These are phyloP conservation scores for Saccharomycopsis fodiens DNA, from an alignment of 805 yeast species.

Conservation along the genomic window DNA sequence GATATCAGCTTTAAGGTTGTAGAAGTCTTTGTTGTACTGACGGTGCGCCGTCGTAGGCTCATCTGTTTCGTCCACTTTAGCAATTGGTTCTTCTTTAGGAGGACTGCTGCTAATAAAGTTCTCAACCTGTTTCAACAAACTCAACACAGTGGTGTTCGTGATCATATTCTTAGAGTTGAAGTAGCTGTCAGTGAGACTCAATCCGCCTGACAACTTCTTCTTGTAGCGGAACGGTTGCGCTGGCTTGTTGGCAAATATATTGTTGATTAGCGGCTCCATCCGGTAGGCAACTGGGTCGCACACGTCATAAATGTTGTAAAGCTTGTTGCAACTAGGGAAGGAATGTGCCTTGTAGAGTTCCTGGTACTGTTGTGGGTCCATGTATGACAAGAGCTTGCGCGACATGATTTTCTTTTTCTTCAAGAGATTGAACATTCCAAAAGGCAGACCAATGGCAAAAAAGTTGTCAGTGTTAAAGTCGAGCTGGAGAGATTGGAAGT, in stretches of 20 bases:
- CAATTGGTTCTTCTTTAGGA: neutral
- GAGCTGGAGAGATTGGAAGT: conserved; percentile 30
- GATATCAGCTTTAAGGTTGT: conserved; percentile 22
- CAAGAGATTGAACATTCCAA: conserved; percentile 76
- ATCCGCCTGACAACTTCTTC: neutral
- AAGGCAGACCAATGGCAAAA: conserved; percentile 85
- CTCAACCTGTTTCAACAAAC: neutral
- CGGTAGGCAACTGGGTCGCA: conserved; percentile 91
- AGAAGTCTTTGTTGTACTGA: conserved; percentile 2
- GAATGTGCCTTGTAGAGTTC: conserved; percentile 21
- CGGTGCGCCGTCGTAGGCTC: neutral
- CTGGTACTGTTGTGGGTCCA: conserved; percentile 15
- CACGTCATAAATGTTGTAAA: conserved; percentile 81
- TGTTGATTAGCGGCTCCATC: conserved; percentile 71
- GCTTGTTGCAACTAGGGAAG: conserved; percentile 53
- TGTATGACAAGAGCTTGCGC: conserved; percentile 22
- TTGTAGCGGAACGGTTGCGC: conserved; percentile 54
- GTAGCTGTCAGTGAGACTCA: neutral
- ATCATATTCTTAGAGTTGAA: neutral
- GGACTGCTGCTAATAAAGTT: neutral
- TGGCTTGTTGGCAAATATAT: conserved; percentile 38
- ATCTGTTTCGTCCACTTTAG: neutral
- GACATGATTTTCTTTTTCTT: conserved; percentile 54
- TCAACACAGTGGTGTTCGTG: neutral
- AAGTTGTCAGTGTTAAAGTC: conserved; percentile 67